Evolutionary conservation across 2,329 filamentous ascomycete species (phyloP).

Genomic region (Orbilia oligospora): DNA sequence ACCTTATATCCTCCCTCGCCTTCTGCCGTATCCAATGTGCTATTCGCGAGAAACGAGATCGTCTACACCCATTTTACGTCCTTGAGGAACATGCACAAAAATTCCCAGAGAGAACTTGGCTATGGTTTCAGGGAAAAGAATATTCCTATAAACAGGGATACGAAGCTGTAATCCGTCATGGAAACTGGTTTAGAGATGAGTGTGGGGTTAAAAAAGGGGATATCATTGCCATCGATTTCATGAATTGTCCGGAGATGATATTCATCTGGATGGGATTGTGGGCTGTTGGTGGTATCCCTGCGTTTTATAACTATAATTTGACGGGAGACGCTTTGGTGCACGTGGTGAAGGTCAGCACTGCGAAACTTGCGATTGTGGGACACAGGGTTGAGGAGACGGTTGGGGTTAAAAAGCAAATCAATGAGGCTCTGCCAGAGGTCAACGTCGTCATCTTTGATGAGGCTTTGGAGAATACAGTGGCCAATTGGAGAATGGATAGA

Average conservation of each 20-base stretch:
- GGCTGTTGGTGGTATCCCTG: slow-evolving; percentile 85
- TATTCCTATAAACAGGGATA: slow-evolving; percentile 85
- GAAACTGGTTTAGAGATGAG: slow-evolving; percentile 78
- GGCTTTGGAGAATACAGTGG: slow-evolving; percentile 72
- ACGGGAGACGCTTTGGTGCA: slow-evolving; percentile 79
- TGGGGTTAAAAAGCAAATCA: slow-evolving; percentile 61
- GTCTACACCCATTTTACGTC: slow-evolving; percentile 80
- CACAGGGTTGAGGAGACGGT: slow-evolving; percentile 73
- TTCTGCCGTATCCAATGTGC: slow-evolving; percentile 64
- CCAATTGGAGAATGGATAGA: slow-evolving; percentile 66
- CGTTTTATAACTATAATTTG: slow-evolving; percentile 91
- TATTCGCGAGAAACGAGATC: slow-evolving; percentile 72
- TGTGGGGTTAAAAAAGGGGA: slow-evolving; percentile 78
- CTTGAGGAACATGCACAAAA: slow-evolving; percentile 77
- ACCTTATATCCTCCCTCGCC: slow-evolving; percentile 73
- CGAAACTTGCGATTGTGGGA: slow-evolving; percentile 80
- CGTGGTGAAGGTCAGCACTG: slow-evolving; percentile 78
- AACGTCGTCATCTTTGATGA: slow-evolving; percentile 76
- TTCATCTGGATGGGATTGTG: slow-evolving; percentile 84
- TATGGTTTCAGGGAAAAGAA: slow-evolving; percentile 77
- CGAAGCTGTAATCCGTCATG: slow-evolving; percentile 78
- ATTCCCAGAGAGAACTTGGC: slow-evolving; percentile 69
- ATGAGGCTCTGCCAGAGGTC: slow-evolving; percentile 55
- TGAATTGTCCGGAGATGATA: slow-evolving; percentile 83
- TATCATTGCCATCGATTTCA: slow-evolving; percentile 84